phyloP scores from a whole-genome alignment of 805 yeast genomes.

The Kregervanrija delftensis region DNA sequence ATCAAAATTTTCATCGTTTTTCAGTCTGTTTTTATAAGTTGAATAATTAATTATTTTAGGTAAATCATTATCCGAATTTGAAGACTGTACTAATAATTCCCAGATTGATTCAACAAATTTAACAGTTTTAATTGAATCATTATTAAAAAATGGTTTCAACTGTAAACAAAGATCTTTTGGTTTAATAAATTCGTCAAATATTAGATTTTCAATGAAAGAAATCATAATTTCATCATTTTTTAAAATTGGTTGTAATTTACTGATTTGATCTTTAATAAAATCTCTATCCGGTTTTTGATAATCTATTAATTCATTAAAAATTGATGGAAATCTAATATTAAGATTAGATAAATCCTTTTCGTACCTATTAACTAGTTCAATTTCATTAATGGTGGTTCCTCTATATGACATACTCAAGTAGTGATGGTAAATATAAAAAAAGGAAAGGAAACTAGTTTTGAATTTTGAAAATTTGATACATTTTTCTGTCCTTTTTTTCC shows the following conservation, averaged over 20 bases:
- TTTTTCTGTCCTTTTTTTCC: too few species aligned
- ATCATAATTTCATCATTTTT: slow-evolving; percentile 46
- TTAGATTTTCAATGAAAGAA: slow-evolving; percentile 38
- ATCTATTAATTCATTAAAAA: slow-evolving; percentile 30
- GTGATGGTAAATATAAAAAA: too few species aligned
- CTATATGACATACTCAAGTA: too few species aligned
- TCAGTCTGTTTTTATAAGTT: too few species aligned
- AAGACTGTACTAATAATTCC: slow-evolving; percentile 38
- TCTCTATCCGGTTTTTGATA: slow-evolving; percentile 32
- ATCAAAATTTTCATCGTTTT: too few species aligned
- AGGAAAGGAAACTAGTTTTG: too few species aligned
- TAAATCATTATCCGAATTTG: slow-evolving; percentile 31
- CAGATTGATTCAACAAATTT: slow-evolving; percentile 37
- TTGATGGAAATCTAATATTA: slow-evolving; percentile 27
- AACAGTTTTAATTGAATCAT: slow-evolving; percentile 28
- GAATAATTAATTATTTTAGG: too few species aligned
- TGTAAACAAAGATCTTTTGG: slow-evolving; percentile 37
- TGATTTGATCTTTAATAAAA: slow-evolving; percentile 33
- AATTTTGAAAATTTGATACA: too few species aligned
- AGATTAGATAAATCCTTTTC: slow-evolving; percentile 10
- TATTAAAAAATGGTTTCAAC: slow-evolving; percentile 37
- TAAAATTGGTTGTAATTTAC: slow-evolving; percentile 32
- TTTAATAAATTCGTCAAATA: slow-evolving; percentile 31
- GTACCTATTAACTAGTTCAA: slow-evolving; percentile 5
- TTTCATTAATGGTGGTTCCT: too few species aligned